phyloP scores from a whole-genome alignment of 2,329 filamentous ascomycete species.

The Hypoxylon sp. region DNA sequence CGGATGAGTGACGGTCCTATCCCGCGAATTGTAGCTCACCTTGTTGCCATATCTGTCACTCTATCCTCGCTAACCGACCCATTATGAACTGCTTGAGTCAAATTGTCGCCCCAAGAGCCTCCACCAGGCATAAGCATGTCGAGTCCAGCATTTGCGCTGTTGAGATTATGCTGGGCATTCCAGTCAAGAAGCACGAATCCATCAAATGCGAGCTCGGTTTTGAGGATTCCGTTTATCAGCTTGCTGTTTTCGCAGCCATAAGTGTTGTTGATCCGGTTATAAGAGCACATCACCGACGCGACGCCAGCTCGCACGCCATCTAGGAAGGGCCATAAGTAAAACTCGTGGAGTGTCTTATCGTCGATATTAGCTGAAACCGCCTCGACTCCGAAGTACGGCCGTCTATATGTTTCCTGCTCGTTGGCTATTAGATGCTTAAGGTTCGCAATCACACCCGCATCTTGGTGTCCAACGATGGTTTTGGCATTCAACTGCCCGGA shows the following conservation, averaged over 20 bases:
- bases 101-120: conserved; percentile 68
- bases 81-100: conserved; percentile 79
- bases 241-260: conserved; percentile 79
- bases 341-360: conserved; percentile 71
- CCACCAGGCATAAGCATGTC: conserved; percentile 76
- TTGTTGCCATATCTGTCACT: conserved; percentile 80
- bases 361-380: conserved; percentile 69
- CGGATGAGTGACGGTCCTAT: conserved; percentile 39
- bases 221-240: conserved; percentile 73
- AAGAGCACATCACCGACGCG: conserved; percentile 71
- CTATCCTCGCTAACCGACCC: conserved; percentile 76
- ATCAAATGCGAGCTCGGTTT: conserved; percentile 69
- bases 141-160: conserved; percentile 63
- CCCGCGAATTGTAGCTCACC: conserved; percentile 57
- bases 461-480: conserved; percentile 78
- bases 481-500: conserved; percentile 76
- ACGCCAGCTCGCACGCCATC: conserved; percentile 66
- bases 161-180: conserved; percentile 69
- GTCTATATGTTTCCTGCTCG: conserved; percentile 65
- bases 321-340: conserved; percentile 72
- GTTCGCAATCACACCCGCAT: conserved; percentile 80
- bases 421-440: conserved; percentile 71
- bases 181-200: conserved; percentile 76
- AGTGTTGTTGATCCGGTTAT: conserved; percentile 75
- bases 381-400: conserved; percentile 55